Percentiles rank a stretch among this genome's conserved stretches.
These are phyloP conservation scores for Salix koriyanagi DNA, from an alignment of 345 rosid species.

Conservation along the genomic window DNA sequence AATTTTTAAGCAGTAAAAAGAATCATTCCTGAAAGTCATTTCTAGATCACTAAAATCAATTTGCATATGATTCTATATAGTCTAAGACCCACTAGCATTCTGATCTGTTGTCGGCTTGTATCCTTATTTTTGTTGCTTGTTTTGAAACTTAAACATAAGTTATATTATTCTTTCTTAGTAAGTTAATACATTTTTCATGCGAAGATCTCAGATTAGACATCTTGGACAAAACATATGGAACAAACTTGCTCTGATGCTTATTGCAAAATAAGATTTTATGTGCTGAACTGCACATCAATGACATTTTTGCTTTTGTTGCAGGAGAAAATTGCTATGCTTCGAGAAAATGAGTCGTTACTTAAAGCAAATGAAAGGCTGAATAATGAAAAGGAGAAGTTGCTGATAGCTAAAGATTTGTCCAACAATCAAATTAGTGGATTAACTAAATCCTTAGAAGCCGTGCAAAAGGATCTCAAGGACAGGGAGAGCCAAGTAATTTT, in stretches of 20 bases:
- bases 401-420: constrained; percentile 53
- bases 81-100: no score
- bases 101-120: no score
- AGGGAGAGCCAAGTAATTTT: constrained; percentile 72
- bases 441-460: constrained; percentile 60
- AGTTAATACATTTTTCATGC: background rate
- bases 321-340: constrained; percentile 93
- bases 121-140: no score
- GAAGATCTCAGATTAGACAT: background rate
- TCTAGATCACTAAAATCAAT: no score
- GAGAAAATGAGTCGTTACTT: constrained; percentile 56
- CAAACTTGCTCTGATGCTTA: background rate
- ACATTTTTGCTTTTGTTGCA: constrained; percentile 31
- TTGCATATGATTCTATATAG: no score
- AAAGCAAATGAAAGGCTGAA: constrained; percentile 55
- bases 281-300: constrained; percentile 6
- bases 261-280: background rate
- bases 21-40: no score
- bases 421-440: constrained; percentile 68
- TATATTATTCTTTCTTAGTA: no score
- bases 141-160: no score
- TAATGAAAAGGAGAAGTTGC: constrained; percentile 54
- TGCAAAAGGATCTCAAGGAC: constrained; percentile 79
- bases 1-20: no score
- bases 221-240: background rate